Percentiles rank a stretch among this genome's conserved stretches.
Evolutionary conservation across 164 flowering plant genomes (phyloP).

Genomic region (Malania oleifera): DNA sequence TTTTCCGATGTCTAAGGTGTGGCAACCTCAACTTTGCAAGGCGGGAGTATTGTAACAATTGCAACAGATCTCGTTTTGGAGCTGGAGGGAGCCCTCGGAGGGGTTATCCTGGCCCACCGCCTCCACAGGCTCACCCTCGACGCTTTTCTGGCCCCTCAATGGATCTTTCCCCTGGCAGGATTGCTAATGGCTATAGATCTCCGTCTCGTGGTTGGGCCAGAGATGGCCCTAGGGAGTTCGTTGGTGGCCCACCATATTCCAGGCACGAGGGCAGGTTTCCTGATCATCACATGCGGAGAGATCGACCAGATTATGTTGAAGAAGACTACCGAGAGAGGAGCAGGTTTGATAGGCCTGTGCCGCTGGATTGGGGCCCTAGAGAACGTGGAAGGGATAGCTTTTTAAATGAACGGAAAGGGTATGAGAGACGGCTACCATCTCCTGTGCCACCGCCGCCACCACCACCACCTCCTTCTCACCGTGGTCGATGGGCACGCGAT

Average conservation of each 20-base stretch:
- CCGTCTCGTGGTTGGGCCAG: slow-evolving; percentile 71
- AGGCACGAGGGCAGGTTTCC: slow-evolving; percentile 65
- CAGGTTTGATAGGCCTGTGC: slow-evolving; percentile 52
- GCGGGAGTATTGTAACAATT: slow-evolving; percentile 72
- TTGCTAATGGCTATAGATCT: slow-evolving; percentile 58
- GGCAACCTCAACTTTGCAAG: slow-evolving; percentile 84
- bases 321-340: slow-evolving; percentile 51
- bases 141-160: slow-evolving; percentile 55
- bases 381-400: slow-evolving; percentile 52
- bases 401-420: slow-evolving; percentile 44
- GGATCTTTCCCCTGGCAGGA: slow-evolving; percentile 59
- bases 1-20: slow-evolving; percentile 43
- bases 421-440: slow-evolving; percentile 35
- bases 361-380: slow-evolving; percentile 48
- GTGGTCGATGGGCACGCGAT: slow-evolving; percentile 61
- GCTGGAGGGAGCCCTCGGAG: slow-evolving; percentile 56
- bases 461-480: slow-evolving; percentile 24
- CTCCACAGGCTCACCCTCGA: slow-evolving; percentile 39
- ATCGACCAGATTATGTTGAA: slow-evolving; percentile 41
- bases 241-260: slow-evolving; percentile 34
- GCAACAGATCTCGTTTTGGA: slow-evolving; percentile 54
- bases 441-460: slow-evolving; percentile 35
- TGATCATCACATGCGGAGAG: slow-evolving; percentile 48
- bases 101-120: slow-evolving; percentile 48
- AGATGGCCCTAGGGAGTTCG: slow-evolving; percentile 60